Percentiles rank a stretch among this genome's conserved stretches.
phyloP scores from a whole-genome alignment of 2,329 filamentous ascomycete species.

The Aciculosporium take region DNA sequence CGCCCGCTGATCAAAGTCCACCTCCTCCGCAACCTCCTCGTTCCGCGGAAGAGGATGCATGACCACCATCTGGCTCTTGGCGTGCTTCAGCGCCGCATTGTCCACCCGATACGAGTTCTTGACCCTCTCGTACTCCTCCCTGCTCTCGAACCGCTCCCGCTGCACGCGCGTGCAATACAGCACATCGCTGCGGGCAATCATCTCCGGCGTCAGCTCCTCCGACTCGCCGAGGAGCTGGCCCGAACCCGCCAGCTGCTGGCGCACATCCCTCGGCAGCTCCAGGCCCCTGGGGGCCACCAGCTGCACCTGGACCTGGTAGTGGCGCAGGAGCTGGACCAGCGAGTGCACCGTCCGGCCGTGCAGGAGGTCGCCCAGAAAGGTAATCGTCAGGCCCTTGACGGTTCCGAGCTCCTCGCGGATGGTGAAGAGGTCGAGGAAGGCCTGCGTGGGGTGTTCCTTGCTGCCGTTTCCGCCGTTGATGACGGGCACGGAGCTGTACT shows the following conservation, averaged over 20 bases:
- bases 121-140: constrained; percentile 68
- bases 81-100: constrained; percentile 76
- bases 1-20: constrained; percentile 91
- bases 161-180: constrained; percentile 95
- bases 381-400: constrained; percentile 88
- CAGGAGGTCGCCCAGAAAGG: constrained; percentile 83
- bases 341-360: constrained; percentile 95
- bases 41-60: constrained; percentile 94
- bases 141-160: constrained; percentile 82
- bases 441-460: constrained; percentile 93
- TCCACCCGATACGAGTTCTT: constrained; percentile 84
- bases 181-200: constrained; percentile 75
- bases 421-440: constrained; percentile 93
- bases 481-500: constrained; percentile 78
- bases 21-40: constrained; percentile 84
- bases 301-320: constrained; percentile 91
- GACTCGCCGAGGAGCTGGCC: constrained; percentile 68
- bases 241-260: constrained; percentile 53
- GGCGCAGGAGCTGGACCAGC: constrained; percentile 79
- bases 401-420: constrained; percentile 96
- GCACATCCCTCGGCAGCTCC: constrained; percentile 60
- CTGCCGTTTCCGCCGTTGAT: constrained; percentile 97
- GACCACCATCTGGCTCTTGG: constrained; percentile 86
- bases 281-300: constrained; percentile 75
- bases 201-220: constrained; percentile 69